These are phyloP conservation scores for Quercus robur DNA, from an alignment of 306 rosid species.

Conservation along the genomic window DNA sequence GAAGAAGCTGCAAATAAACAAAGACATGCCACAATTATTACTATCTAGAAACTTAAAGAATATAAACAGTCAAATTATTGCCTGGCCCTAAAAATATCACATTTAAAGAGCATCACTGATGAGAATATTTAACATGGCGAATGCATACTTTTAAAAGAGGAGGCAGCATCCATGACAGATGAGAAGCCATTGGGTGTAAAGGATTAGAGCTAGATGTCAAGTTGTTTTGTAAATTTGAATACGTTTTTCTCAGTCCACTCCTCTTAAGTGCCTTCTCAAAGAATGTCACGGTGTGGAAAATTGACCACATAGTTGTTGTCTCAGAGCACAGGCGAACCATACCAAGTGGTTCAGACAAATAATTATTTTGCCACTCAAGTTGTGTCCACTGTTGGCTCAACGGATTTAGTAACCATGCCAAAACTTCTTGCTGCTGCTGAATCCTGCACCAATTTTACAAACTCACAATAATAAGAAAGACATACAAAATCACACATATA, in stretches of 20 bases:
- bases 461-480: constrained; percentile 14
- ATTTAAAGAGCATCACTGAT: constrained; percentile 12
- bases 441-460: constrained; percentile 51
- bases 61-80: neutral
- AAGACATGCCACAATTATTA: constrained; percentile 20
- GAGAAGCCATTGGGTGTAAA: constrained; percentile 82
- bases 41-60: neutral
- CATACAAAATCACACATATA: constrained; percentile 1
- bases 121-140: constrained; percentile 25
- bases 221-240: constrained; percentile 49
- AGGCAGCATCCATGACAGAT: constrained; percentile 91
- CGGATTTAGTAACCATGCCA: constrained; percentile 91
- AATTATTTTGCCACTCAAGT: constrained; percentile 84
- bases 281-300: constrained; percentile 84
- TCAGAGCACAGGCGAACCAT: constrained; percentile 74
- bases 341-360: constrained; percentile 82
- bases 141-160: constrained; percentile 88
- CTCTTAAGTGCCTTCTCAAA: constrained; percentile 99
- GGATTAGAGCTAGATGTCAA: constrained; percentile 44
- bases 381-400: constrained; percentile 85
- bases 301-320: constrained; percentile 81
- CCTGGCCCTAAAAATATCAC: constrained; percentile 14
- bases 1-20: constrained; percentile 72
- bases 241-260: constrained; percentile 78
- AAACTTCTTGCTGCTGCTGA: constrained; percentile 97